These are phyloP conservation scores for Berkeleyomyces basicola DNA, from an alignment of 2,329 filamentous ascomycete species.

Conservation along the genomic window DNA sequence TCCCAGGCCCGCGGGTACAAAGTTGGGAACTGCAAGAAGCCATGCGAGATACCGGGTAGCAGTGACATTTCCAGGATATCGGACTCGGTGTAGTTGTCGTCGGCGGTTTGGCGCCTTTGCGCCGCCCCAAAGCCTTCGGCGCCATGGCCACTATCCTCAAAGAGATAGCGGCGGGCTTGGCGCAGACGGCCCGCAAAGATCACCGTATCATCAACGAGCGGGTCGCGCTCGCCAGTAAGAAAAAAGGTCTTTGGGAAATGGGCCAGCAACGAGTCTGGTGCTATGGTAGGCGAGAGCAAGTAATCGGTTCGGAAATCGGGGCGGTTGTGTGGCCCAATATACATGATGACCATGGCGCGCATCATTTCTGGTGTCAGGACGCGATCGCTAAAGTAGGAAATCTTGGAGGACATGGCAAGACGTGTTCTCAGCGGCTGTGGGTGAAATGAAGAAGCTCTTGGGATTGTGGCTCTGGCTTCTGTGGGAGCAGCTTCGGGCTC, in stretches of 20 bases:
- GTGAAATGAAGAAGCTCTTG: conserved; percentile 28
- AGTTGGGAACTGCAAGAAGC: conserved; percentile 79
- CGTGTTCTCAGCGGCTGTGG: conserved; percentile 54
- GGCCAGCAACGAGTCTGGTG: conserved; percentile 66
- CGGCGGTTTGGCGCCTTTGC: conserved; percentile 23
- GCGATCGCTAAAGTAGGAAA: conserved; percentile 94
- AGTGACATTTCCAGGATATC: conserved; percentile 55
- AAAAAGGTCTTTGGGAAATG: conserved; percentile 92
- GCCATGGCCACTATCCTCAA: conserved; percentile 7
- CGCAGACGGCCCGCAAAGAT: conserved; percentile 85
- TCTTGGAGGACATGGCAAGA: conserved; percentile 91
- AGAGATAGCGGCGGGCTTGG: conserved; percentile 25
- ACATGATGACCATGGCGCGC: conserved; percentile 96
- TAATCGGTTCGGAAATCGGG: conserved; percentile 89
- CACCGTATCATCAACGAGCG: conserved; percentile 88
- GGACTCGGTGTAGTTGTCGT: conserved; percentile 17
- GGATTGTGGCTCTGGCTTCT: background rate
- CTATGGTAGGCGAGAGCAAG: conserved; percentile 74
- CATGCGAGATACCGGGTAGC: conserved; percentile 79
- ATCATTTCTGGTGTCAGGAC: conserved; percentile 96
- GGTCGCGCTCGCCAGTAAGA: conserved; percentile 85
- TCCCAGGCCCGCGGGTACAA: conserved; percentile 85
- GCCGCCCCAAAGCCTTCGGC: conserved; percentile 3
- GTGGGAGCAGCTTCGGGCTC: background rate
- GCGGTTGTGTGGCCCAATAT: conserved; percentile 82